Evolutionary conservation across 768 basidiomycete genomes (phyloP).

Genomic region (Amanita polypyramis): DNA sequence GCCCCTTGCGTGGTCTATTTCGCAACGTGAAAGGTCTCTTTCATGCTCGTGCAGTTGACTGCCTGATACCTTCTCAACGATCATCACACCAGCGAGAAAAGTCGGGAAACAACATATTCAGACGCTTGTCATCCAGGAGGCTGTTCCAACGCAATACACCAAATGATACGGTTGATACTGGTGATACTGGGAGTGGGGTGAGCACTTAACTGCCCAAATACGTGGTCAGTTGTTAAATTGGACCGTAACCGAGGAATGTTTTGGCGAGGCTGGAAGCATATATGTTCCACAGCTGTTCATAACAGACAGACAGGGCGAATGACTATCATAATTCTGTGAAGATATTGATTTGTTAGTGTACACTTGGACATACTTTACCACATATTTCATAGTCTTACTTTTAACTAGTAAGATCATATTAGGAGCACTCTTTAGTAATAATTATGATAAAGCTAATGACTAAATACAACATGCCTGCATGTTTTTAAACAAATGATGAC

Average conservation of each 20-base stretch:
- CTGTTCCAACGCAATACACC: not conserved
- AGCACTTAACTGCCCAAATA: too few relatives aligned
- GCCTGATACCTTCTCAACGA: constrained; percentile 15
- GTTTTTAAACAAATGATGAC: not conserved
- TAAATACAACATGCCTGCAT: constrained; percentile 6
- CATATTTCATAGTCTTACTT: not conserved
- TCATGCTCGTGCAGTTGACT: constrained; percentile 30
- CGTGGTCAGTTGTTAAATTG: too few relatives aligned
- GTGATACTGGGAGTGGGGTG: too few relatives aligned
- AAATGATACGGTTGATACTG: not conserved
- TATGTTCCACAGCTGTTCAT: too few relatives aligned
- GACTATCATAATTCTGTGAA: not conserved
- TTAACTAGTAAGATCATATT: not conserved
- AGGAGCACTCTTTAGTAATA: not conserved
- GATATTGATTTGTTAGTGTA: constrained; percentile 2
- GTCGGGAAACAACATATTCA: not conserved
- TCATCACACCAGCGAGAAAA: constrained; percentile 1
- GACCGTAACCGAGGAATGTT: not conserved
- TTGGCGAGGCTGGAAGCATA: too few relatives aligned
- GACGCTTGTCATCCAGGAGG: not conserved
- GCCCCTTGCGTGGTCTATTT: constrained; percentile 36
- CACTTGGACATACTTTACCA: not conserved
- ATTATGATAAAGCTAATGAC: constrained; percentile 1
- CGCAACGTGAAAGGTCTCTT: constrained; percentile 57
- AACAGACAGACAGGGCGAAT: too few relatives aligned